These are phyloP conservation scores for Hemileccinum impolitum DNA, from an alignment of 768 basidiomycete genomes.

Conservation along the genomic window DNA sequence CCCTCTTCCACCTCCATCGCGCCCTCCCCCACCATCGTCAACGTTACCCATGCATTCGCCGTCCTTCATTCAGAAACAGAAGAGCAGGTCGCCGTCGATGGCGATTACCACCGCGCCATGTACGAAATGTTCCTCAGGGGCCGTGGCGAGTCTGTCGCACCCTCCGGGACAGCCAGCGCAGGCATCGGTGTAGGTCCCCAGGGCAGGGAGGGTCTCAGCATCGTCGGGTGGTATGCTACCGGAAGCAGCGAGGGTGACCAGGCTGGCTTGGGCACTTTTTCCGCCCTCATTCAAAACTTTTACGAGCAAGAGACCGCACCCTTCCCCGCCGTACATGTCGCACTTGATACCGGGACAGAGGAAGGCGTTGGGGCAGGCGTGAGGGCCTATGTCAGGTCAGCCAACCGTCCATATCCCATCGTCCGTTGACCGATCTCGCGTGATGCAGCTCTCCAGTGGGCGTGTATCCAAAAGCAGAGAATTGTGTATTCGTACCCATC, in stretches of 20 bases:
- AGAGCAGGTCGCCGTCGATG: constrained; percentile 93
- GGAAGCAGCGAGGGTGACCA: constrained; percentile 55
- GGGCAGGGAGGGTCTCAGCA: constrained; percentile 66
- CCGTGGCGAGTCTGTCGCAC: constrained; percentile 51
- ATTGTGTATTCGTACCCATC: constrained; percentile 91
- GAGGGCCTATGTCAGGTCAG: constrained; percentile 82
- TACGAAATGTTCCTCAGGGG: constrained; percentile 71
- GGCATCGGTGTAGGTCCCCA: constrained; percentile 21
- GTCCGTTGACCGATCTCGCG: constrained; percentile 10
- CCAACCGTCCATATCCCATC: constrained; percentile 1
- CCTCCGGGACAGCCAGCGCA: constrained; percentile 11
- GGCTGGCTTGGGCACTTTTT: constrained; percentile 76
- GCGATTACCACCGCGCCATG: constrained; percentile 94
- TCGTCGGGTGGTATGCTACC: constrained; percentile 91
- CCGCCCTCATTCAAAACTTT: constrained; percentile 96
- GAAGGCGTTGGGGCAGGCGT: constrained; percentile 65
- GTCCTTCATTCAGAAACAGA: constrained; percentile 90
- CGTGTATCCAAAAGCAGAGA: constrained; percentile 85
- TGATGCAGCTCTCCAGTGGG: constrained; percentile 76
- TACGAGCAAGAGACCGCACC: constrained; percentile 90
- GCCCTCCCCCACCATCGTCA: constrained; percentile 37
- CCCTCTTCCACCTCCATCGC: constrained; percentile 37
- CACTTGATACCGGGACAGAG: constrained; percentile 81
- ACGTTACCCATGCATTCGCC: constrained; percentile 83
- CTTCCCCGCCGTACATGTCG: constrained; percentile 86